Base-by-base conservation (phyloP, 257 asterid genomes). In the Eustoma russellianum region DNA sequence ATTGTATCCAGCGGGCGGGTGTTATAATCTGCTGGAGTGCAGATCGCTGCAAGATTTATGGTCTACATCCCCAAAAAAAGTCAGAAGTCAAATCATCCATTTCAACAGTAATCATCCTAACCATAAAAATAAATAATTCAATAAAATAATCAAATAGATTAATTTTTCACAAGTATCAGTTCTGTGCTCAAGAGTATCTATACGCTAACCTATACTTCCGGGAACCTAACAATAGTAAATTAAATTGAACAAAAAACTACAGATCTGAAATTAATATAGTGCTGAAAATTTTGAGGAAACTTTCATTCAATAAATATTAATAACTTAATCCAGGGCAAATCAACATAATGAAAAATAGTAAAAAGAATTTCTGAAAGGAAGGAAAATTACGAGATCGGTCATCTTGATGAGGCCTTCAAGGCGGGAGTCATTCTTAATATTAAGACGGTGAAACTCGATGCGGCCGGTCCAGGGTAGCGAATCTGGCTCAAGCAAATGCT, bases 11-110 rank as follows among this genome's bases (percentile, higher is more conserved):
- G 88, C 0, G 97, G 97, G 46, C 96, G 89, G 1, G 93, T 88
- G 52, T 88, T 88, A 75, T 88, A 88, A 66, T 88, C 96, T 1
- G 95, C 95, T 61, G 97, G 97, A 56, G 97, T 88, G 74, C 97
- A 88, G 63, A 88, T 84, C 72, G 97, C 95, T 30, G 97, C 97
- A 62, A 88, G 97, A 70, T 88, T 88, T 59, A 88, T 59, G 7
- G 78, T 76, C 97, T 88, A 50, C 60, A 57, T 52, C 53, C 64
- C 68, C 74, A 72, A 28, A 60, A 66, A 34, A 9, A 38, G 43
- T 38, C 43, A 38, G 43, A 38, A 55, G 74, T 51, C 71, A 40
- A 70, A 38, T 33, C 59, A 2, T 48, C 5, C 9, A 17, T 33
- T 33, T 35, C 15, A 59, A 24, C 41, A 38, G 43, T 11, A 38